phyloP scores from a whole-genome alignment of 345 rosid genomes.

The Garcia nutans region DNA sequence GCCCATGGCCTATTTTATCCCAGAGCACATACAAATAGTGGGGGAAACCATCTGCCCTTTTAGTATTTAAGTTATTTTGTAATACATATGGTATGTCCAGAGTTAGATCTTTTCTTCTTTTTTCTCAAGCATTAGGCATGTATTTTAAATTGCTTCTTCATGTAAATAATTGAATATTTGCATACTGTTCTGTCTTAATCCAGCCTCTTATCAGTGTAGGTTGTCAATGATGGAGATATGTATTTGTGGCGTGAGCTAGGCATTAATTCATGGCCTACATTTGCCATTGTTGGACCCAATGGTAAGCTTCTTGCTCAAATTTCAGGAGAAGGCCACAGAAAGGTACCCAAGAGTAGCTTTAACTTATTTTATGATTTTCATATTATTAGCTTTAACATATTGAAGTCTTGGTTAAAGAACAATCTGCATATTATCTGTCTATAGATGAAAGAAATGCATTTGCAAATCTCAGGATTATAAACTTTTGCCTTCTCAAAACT shows the following conservation, averaged over 20 bases:
- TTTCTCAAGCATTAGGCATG: background rate
- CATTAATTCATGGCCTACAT: constrained; percentile 94
- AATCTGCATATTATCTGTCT: background rate
- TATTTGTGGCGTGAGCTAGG: constrained; percentile 88
- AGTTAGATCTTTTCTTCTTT: background rate
- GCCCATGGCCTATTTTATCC: background rate
- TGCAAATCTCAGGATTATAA: background rate
- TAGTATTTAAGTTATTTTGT: background rate
- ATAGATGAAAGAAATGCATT: background rate
- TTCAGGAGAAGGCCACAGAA: constrained; percentile 82
- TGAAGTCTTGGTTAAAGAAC: background rate
- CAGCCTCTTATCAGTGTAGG: constrained; percentile 42
- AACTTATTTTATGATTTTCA: constrained; percentile 3
- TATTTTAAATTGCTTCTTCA: constrained; percentile 9
- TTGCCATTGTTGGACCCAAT: constrained; percentile 77
- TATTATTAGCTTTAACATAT: too few species aligned
- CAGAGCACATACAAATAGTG: background rate
- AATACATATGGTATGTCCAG: background rate
- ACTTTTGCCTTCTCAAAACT: background rate
- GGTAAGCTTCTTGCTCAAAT: constrained; percentile 84
- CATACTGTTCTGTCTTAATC: background rate
- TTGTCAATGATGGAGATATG: constrained; percentile 97
- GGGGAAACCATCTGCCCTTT: background rate
- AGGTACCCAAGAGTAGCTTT: constrained; percentile 46
- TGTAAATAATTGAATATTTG: background rate